Evolutionary conservation across 345 rosid genomes (phyloP).

Genomic region (Eutrema japonicum): DNA sequence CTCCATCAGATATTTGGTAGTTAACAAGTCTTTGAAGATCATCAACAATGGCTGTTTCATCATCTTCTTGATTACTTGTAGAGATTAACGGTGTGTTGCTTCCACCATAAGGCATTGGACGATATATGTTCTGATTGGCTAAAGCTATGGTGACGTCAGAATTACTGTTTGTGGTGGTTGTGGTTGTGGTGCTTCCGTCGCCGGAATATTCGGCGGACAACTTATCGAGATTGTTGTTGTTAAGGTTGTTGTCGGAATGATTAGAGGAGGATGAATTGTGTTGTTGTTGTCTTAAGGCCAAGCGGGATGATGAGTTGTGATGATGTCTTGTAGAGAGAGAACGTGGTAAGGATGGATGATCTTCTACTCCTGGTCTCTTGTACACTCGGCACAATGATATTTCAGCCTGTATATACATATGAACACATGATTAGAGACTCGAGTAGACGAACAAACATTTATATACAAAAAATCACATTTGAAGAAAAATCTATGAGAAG

Average conservation of each 20-base stretch:
- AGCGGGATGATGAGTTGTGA: constrained; percentile 41
- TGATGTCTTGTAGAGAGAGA: constrained; percentile 54
- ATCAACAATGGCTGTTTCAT: constrained; percentile 51
- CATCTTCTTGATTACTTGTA: constrained; percentile 38
- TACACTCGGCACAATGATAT: constrained; percentile 95
- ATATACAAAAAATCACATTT: background rate
- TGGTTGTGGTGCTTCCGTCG: constrained; percentile 51
- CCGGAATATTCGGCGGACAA: constrained; percentile 44
- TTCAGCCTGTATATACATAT: constrained; percentile 58
- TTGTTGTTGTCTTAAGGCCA: constrained; percentile 39
- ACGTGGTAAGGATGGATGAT: constrained; percentile 84
- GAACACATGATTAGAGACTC: constrained; percentile 25
- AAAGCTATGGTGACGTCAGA: constrained; percentile 72
- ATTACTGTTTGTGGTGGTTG: constrained; percentile 47
- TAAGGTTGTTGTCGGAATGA: constrained; percentile 43
- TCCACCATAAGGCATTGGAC: constrained; percentile 51
- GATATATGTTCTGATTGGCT: constrained; percentile 57
- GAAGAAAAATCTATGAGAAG: background rate
- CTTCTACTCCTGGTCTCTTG: constrained; percentile 95
- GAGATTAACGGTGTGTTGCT: constrained; percentile 40
- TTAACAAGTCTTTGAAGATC: constrained; percentile 76
- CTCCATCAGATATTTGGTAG: constrained; percentile 55
- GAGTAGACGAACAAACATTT: background rate
- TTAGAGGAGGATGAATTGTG: constrained; percentile 38
- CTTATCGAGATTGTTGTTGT: constrained; percentile 44